Base-by-base conservation (phyloP, 1,284 basidiomycete species). In the Cutaneotrichosporon dermatis region DNA sequence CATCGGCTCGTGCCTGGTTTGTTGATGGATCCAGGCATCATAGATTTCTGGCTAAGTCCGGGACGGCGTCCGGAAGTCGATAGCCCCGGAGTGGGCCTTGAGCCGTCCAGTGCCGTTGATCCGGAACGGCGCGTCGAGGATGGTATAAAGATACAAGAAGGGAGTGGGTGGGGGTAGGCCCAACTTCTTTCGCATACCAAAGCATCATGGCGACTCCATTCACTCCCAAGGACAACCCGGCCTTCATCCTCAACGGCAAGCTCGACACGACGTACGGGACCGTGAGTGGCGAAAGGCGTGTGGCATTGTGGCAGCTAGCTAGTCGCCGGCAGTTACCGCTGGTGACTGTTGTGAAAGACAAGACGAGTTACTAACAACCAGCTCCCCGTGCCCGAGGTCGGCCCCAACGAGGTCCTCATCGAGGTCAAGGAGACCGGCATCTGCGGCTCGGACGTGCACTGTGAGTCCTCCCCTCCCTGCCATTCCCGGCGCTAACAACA, bases 391-490 rank as follows among this genome's bases (percentile, higher is more conserved):
- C 51, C 51, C 39, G 40, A 52, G 10, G 40, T 43, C 12, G 51
- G 51, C 2, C 51, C 51, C 5, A 82, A 89, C 69, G 88, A 96
- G 69, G 92, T 94, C 48, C 85, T 97, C 39, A 86, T 98, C 51
- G 84, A 89, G 69, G 88, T 97, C 48, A 88, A 90, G 76, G 93
- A 95, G 79, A 93, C 92, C n/a, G 90, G 91, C 57, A 91, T 94
- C 66, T 95, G 92, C 76, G 90, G 91, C 44, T 91, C 88, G 50
- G 91, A 94, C 82, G 89, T 88, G 75, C 74, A 77, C 61, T 77
- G 73, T 73, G 36, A 42, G 67, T 61, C 37, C 25, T 25, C 25
- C 25, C 25, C 25, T 25, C 25, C 25, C 25, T 25, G 25, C 25
- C 25, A 25, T 25, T 25, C 25, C 25, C 3, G 25, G 25, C 3